phyloP scores from a whole-genome alignment of 352 stramenopile genomes.

The Globisporangium solare region DNA sequence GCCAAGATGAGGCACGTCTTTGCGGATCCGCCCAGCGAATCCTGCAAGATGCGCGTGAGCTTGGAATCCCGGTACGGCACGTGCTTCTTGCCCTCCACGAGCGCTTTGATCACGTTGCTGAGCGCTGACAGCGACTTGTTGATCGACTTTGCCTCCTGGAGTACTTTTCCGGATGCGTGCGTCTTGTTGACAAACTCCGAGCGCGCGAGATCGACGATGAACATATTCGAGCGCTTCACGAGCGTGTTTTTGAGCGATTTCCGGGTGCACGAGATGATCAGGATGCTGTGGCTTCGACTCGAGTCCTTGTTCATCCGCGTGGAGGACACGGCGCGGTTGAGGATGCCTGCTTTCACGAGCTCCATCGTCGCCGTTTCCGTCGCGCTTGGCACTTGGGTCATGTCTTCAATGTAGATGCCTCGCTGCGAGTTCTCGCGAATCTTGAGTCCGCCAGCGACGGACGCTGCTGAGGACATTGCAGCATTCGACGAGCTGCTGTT shows the following conservation, averaged over 20 bases:
- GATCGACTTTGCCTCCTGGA: constrained; percentile 84
- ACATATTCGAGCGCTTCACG: constrained; percentile 58
- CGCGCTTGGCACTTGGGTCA: constrained; percentile 38
- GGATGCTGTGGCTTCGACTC: constrained; percentile 70
- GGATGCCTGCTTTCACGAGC: constrained; percentile 49
- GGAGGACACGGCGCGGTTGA: constrained; percentile 59
- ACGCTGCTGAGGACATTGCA: not conserved
- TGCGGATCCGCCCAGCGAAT: constrained; percentile 88
- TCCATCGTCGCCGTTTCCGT: constrained; percentile 53
- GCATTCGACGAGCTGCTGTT: constrained; percentile 4
- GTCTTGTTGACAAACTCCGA: constrained; percentile 87
- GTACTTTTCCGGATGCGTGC: constrained; percentile 62
- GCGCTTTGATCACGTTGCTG: constrained; percentile 83
- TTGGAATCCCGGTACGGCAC: constrained; percentile 81
- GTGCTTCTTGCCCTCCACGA: constrained; percentile 72
- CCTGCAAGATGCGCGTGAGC: constrained; percentile 80
- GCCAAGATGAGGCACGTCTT: constrained; percentile 96
- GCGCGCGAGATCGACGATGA: constrained; percentile 80
- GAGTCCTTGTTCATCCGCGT: constrained; percentile 92
- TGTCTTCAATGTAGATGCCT: constrained; percentile 76
- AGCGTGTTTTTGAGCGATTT: constrained; percentile 16
- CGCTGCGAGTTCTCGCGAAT: constrained; percentile 66
- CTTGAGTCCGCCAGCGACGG: constrained; percentile 37
- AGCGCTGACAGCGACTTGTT: constrained; percentile 84
- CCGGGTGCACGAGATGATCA: constrained; percentile 54